Conservation (phyloP, 306 rosid species). For the Cucurbita ficifolia region DNA sequence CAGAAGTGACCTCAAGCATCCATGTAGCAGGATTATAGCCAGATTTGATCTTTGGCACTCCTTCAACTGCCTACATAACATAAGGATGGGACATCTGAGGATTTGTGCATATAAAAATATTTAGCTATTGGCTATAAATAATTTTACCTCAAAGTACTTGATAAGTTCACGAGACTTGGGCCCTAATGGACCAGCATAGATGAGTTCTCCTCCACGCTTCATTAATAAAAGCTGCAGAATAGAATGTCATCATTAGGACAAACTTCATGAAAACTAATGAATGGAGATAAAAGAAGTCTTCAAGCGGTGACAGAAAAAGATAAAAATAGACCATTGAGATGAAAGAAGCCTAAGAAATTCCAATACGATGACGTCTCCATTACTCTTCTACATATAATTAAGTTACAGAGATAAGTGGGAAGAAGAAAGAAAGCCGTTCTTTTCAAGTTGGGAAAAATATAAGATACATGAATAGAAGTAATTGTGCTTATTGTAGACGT, state of each 20-base stretch:
- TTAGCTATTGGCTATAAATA: constrained; percentile 9
- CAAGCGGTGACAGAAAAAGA: too few species aligned
- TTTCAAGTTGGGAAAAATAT: background rate
- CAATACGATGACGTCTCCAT: background rate
- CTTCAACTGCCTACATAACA: constrained; percentile 58
- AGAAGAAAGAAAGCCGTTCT: background rate
- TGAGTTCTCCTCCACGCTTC: constrained; percentile 99
- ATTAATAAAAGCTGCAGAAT: constrained; percentile 64
- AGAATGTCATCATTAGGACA: background rate
- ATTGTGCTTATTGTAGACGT: background rate
- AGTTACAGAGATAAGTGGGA: background rate
- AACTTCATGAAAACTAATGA: background rate
- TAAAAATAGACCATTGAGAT: background rate
- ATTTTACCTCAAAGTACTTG: constrained; percentile 77
- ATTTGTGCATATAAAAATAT: background rate
- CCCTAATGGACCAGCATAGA: constrained; percentile 97
- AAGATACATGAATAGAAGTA: background rate
- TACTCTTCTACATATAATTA: background rate
- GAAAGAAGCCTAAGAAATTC: background rate
- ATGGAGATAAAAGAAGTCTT: background rate
- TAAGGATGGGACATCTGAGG: constrained; percentile 8
- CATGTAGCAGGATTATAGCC: constrained; percentile 92
- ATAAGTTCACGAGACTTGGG: constrained; percentile 72
- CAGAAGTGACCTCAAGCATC: constrained; percentile 89
- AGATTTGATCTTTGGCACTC: constrained; percentile 58